Conservation (phyloP, 2,329 filamentous ascomycete species). For the Apiospora phragmitis region DNA sequence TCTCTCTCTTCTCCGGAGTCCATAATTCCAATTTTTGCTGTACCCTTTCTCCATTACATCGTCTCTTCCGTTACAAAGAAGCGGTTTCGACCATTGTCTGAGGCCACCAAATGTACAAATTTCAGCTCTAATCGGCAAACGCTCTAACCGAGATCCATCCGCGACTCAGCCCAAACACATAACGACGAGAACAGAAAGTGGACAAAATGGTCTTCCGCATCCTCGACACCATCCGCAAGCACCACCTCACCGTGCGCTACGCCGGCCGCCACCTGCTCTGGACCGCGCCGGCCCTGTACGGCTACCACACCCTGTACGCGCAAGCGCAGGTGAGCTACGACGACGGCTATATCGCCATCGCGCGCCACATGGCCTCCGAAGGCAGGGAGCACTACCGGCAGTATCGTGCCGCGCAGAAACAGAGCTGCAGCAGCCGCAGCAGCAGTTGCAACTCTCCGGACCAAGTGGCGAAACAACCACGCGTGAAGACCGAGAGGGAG, state of each 20-base stretch:
- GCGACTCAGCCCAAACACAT: background rate
- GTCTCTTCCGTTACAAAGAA: background rate
- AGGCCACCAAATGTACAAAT: background rate
- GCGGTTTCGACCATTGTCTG: background rate
- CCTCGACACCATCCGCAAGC: background rate
- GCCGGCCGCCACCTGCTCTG: background rate
- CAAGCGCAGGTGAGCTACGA: background rate
- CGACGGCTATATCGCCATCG: background rate
- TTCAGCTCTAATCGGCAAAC: background rate
- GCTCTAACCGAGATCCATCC: background rate
- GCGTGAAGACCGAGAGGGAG: background rate
- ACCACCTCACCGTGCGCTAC: background rate
- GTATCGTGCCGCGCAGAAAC: background rate
- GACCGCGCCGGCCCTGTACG: background rate
- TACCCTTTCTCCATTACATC: background rate
- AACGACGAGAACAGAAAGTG: background rate
- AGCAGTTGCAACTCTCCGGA: background rate
- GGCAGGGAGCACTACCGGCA: background rate
- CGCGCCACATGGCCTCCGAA: background rate
- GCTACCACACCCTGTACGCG: background rate
- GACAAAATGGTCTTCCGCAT: background rate
- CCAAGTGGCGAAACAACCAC: background rate
- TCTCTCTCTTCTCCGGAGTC: background rate
- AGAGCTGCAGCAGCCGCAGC: no score
- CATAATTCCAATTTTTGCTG: no score